These are phyloP conservation scores for Mortierella sp. DNA, from an alignment of 371 early-diverging fungal genomes.

Conservation along the genomic window DNA sequence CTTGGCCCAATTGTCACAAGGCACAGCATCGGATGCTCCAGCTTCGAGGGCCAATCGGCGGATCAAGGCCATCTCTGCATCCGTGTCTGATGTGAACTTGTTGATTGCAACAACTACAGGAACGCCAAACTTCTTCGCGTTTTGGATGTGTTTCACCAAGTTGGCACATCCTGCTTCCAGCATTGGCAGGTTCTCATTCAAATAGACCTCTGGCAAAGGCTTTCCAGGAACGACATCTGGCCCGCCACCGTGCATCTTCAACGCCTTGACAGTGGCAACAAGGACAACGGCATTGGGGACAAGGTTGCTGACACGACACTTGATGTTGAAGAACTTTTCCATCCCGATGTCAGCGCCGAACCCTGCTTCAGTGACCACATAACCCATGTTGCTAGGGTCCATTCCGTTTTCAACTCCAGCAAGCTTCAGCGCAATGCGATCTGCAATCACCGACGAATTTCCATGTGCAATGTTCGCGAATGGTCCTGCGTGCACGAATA, in stretches of 20 bases:
- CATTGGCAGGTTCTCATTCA: slow-evolving; percentile 85
- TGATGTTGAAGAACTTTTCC: slow-evolving; percentile 99
- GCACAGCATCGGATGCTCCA: slow-evolving; percentile 89
- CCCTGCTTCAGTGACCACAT: slow-evolving; percentile 96
- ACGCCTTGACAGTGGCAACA: slow-evolving; percentile 94
- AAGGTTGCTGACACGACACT: slow-evolving; percentile 91
- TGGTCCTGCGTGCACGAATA: slow-evolving; percentile 98
- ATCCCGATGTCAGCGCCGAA: slow-evolving; percentile 99
- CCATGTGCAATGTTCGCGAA: slow-evolving; percentile 99
- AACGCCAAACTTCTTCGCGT: slow-evolving; percentile 89
- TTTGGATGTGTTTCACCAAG: slow-evolving; percentile 89
- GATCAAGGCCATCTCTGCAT: slow-evolving; percentile 88
- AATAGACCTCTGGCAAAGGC: slow-evolving; percentile 89
- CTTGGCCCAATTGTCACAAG: slow-evolving; percentile 92
- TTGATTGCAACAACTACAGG: slow-evolving; percentile 96
- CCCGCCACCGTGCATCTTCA: slow-evolving; percentile 98
- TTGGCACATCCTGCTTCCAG: slow-evolving; percentile 87
- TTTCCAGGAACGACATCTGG: slow-evolving; percentile 95
- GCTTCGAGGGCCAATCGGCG: slow-evolving; percentile 77
- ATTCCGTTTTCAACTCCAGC: slow-evolving; percentile 76
- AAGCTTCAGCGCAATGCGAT: slow-evolving; percentile 92
- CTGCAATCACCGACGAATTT: slow-evolving; percentile 94
- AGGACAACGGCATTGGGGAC: slow-evolving; percentile 93
- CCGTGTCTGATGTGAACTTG: slow-evolving; percentile 89
- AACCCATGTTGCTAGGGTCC: slow-evolving; percentile 77